phyloP scores from a whole-genome alignment of 441 rosid genomes.

The Gossypium lobatum region DNA sequence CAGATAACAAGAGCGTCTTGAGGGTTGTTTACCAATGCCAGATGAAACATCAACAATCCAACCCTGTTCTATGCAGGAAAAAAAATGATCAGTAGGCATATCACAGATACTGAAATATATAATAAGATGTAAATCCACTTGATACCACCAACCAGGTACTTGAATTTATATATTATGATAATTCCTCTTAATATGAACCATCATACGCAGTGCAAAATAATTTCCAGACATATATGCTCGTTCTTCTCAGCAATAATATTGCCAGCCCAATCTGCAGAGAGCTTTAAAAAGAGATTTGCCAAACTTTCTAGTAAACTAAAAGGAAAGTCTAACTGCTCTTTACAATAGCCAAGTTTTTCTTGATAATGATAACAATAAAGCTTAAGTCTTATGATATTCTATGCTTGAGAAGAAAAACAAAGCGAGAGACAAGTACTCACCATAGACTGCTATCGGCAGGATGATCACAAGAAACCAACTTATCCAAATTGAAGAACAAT shows the following conservation, averaged over 20 bases:
- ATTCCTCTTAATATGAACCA: slow-evolving; percentile 3
- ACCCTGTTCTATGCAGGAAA: slow-evolving; percentile 48
- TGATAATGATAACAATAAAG: slow-evolving; percentile 1
- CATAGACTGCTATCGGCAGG: slow-evolving; percentile 69
- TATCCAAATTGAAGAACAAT: slow-evolving; percentile 77
- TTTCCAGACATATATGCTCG: neutral
- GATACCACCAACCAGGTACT: neutral
- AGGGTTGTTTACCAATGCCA: slow-evolving; percentile 64
- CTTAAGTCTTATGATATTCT: neutral
- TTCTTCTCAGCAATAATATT: neutral
- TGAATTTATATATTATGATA: neutral
- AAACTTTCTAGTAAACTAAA: neutral
- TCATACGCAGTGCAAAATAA: neutral
- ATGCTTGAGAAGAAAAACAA: neutral
- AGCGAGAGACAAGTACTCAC: slow-evolving; percentile 31
- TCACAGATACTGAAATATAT: slow-evolving; percentile 1
- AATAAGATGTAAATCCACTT: neutral
- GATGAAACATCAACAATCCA: slow-evolving; percentile 83
- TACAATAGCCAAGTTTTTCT: slow-evolving; percentile 9
- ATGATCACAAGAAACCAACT: slow-evolving; percentile 57
- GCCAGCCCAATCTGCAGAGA: neutral
- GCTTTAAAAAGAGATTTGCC: neutral
- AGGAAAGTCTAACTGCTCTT: neutral
- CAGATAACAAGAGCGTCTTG: slow-evolving; percentile 63
- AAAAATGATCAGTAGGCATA: slow-evolving; percentile 16